These are phyloP conservation scores for Penicillium rolfsii DNA, from an alignment of 2,329 filamentous ascomycete genomes.

Conservation along the genomic window DNA sequence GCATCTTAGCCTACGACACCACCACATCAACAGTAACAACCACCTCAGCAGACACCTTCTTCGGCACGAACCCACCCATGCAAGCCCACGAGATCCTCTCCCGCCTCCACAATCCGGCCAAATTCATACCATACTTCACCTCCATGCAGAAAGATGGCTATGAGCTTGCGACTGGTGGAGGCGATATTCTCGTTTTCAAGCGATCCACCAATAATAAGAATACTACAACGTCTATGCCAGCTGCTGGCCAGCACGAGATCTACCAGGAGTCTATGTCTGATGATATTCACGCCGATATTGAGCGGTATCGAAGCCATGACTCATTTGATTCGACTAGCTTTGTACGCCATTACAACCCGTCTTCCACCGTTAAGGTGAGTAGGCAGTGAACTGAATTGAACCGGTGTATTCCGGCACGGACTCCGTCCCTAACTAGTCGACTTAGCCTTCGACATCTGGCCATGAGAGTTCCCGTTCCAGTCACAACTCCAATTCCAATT, in stretches of 20 bases:
- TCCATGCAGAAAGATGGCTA: slow-evolving; percentile 46
- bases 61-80: slow-evolving; percentile 26
- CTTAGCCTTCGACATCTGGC: slow-evolving; percentile 18
- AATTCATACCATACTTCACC: slow-evolving; percentile 46
- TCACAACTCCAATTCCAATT: not conserved
- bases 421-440: slow-evolving; percentile 35
- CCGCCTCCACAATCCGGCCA: slow-evolving; percentile 45
- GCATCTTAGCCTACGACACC: slow-evolving; percentile 45
- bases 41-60: slow-evolving; percentile 40
- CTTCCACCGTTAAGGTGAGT: slow-evolving; percentile 26
- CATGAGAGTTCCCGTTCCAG: not conserved
- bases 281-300: slow-evolving; percentile 14
- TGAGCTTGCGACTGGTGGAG: slow-evolving; percentile 47
- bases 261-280: slow-evolving; percentile 1
- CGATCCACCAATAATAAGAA: slow-evolving; percentile 19
- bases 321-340: slow-evolving; percentile 9
- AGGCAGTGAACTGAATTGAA: slow-evolving; percentile 29
- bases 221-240: not conserved
- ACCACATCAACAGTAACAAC: slow-evolving; percentile 34
- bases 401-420: slow-evolving; percentile 23
- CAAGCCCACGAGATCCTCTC: slow-evolving; percentile 42
- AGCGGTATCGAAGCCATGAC: slow-evolving; percentile 16
- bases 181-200: slow-evolving; percentile 47
- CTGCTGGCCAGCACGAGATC: not conserved
- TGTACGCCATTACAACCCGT: slow-evolving; percentile 8